Percentiles rank a stretch among this genome's conserved stretches.
These are phyloP conservation scores for Olyra latifolia DNA, from an alignment of 176 grass and related monocot species.

Conservation along the genomic window DNA sequence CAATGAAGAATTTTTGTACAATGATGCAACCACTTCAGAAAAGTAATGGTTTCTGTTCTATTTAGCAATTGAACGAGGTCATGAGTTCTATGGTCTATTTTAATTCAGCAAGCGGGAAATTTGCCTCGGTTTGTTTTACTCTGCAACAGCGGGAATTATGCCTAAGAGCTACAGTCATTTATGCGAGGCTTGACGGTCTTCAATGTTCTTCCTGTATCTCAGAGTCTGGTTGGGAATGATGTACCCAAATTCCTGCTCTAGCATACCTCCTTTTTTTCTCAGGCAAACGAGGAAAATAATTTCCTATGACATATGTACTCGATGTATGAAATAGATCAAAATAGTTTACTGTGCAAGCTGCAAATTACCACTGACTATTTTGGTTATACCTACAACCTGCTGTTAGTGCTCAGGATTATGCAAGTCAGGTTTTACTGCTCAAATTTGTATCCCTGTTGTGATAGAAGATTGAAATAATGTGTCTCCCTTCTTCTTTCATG, in stretches of 20 bases:
- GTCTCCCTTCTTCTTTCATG: too few species aligned
- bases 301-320: background rate
- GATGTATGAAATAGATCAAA: background rate
- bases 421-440: conserved; percentile 1
- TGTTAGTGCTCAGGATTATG: conserved; percentile 28
- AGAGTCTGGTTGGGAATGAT: conserved; percentile 1
- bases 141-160: background rate
- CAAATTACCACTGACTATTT: background rate
- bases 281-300: background rate
- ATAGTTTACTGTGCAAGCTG: background rate
- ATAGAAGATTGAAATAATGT: too few species aligned
- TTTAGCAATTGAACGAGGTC: background rate
- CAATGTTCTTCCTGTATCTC: background rate
- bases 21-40: conserved; percentile 15
- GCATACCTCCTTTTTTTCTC: conserved; percentile 8
- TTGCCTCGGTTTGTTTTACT: background rate
- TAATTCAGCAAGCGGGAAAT: background rate
- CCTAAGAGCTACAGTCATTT: background rate
- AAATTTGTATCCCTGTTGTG: conserved; percentile 12
- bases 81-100: background rate
- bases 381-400: background rate
- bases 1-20: background rate
- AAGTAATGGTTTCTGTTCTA: conserved; percentile 6
- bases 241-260: conserved; percentile 7
- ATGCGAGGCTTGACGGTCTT: background rate